Conservation (phyloP, 345 rosid genomes). For the Ceriops decandra region DNA sequence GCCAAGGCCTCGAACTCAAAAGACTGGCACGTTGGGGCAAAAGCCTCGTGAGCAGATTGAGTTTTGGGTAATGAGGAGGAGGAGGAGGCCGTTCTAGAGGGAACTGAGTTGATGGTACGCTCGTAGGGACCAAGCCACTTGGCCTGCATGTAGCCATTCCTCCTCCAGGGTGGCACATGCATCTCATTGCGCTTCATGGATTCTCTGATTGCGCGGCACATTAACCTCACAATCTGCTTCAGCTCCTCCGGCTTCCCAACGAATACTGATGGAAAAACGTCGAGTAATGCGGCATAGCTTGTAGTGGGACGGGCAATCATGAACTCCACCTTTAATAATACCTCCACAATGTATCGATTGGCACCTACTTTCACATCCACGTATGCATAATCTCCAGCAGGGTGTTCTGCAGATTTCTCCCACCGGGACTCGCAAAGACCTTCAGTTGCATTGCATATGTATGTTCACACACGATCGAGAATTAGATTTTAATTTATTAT, state of each 20-base stretch:
- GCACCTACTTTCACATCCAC: constrained; percentile 50
- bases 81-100: neutral
- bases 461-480: no score
- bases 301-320: constrained; percentile 64
- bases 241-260: constrained; percentile 53
- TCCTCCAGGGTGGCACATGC: constrained; percentile 82
- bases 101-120: constrained; percentile 46
- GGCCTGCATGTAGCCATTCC: constrained; percentile 62
- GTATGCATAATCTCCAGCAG: constrained; percentile 60
- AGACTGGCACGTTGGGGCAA: constrained; percentile 3
- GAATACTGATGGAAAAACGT: constrained; percentile 43
- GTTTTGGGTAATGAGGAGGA: no score
- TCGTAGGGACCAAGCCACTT: constrained; percentile 72
- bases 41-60: neutral
- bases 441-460: constrained; percentile 1
- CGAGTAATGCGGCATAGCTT: constrained; percentile 39
- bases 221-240: constrained; percentile 53
- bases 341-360: constrained; percentile 61
- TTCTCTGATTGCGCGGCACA: constrained; percentile 53
- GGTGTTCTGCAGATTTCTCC: constrained; percentile 56
- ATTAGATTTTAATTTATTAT: no score
- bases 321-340: constrained; percentile 47
- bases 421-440: constrained; percentile 86
- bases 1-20: constrained; percentile 28
- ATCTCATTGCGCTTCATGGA: constrained; percentile 52